Evolutionary conservation across 1,284 basidiomycete genomes (phyloP), one percentile per base, ranked within the genome.

Genomic region (Pterula multifida): DNA sequence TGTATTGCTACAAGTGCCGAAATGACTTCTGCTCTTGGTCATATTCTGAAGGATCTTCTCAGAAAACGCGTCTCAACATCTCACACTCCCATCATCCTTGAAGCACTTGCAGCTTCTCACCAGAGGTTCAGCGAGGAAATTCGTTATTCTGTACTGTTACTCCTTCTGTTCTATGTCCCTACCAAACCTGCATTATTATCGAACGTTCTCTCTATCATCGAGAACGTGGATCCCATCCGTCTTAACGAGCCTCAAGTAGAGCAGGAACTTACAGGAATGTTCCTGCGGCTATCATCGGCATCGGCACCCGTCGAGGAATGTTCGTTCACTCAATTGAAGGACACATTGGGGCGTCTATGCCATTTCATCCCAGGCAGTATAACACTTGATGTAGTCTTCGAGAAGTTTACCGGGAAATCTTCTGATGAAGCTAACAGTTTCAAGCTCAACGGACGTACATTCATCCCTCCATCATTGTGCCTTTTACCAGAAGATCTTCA

Each of bases 1-100:
- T 21, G 25, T 39, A 3, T 42, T 51, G 15, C 23, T 39, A 21
- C 19, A 32, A 3, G 64, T 61, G 17, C 52, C 57, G 2, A 68
- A 68, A 11, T 50, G 68, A 23, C 61, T 65, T 13, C 48, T 49
- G 32, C 49, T 60, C 1, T 53, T 72, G 17, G 58, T 57, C n/a
- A 49, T 51, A 11, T 62, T 60, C 50, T 53, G 72, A 3, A 57
- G 56, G 23, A 54, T 57, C 3, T 50, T 58, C 73, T 0, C 63
- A 65, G 4, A 59, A 61, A 36, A 57, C 53, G 19, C 6, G 9
- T 42, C 9, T 6, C 39, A 11, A 11, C 39, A 22, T 19, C 39
- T n/a, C 17, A 6, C 39, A 42, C 19, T 19, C 4, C 19, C 4
- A 4, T 4, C 39, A 42, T 42, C 4, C 9, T 42, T 11, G 39